phyloP scores from a whole-genome alignment of 805 yeast genomes.

The Starmerella potacharoeniae region DNA sequence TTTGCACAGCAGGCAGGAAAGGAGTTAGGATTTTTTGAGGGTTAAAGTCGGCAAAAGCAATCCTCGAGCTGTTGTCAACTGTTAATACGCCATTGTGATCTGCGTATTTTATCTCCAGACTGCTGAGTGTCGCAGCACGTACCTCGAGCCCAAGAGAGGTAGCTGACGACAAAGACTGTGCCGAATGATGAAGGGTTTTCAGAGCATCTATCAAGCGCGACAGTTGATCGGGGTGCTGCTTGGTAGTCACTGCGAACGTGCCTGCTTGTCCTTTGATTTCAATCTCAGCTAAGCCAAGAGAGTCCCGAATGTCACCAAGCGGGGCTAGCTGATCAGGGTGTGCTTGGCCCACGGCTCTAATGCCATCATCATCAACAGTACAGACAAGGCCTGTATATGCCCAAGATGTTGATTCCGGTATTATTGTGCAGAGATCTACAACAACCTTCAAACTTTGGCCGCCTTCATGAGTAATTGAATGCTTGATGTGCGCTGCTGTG shows the following conservation, averaged over 20 bases:
- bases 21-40: constrained; percentile 23
- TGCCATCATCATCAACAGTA: constrained; percentile 8
- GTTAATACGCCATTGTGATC: constrained; percentile 12
- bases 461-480: constrained; percentile 12
- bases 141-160: constrained; percentile 15
- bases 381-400: constrained; percentile 20
- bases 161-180: constrained; percentile 21
- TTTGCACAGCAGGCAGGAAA: constrained; percentile 23
- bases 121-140: constrained; percentile 15
- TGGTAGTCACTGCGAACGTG: constrained; percentile 7
- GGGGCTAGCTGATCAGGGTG: constrained; percentile 5
- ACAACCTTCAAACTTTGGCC: constrained; percentile 12
- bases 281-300: background rate
- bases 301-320: constrained; percentile 8
- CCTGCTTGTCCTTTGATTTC: constrained; percentile 9
- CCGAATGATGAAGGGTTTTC: constrained; percentile 16
- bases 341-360: constrained; percentile 17
- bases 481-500: constrained; percentile 19
- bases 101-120: constrained; percentile 20
- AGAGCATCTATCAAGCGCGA: constrained; percentile 7
- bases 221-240: constrained; percentile 2
- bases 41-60: constrained; percentile 16
- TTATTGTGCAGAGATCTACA: constrained; percentile 16
- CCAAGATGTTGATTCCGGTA: constrained; percentile 17
- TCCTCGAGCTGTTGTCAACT: constrained; percentile 12